These are phyloP conservation scores for Dichomitus squalens DNA, from an alignment of 1,284 basidiomycete genomes.

Conservation along the genomic window DNA sequence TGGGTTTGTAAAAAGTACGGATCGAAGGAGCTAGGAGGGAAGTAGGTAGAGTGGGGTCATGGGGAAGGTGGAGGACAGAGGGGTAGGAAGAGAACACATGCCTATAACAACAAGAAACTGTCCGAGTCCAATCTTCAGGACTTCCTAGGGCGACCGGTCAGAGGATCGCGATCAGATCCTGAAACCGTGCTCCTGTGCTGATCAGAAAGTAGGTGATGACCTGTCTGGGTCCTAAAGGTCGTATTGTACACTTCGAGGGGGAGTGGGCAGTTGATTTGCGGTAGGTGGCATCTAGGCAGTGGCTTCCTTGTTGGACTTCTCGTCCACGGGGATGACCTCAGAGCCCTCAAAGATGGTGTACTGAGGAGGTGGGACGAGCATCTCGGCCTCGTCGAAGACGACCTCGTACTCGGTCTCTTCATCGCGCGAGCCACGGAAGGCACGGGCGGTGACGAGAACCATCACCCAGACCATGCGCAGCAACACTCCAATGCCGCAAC, in stretches of 20 bases:
- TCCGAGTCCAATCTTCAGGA: no score
- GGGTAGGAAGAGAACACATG: no score
- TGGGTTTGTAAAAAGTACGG: no score
- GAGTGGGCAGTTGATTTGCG: no score
- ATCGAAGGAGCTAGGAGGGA: no score
- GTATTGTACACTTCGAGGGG: neutral
- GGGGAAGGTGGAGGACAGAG: no score
- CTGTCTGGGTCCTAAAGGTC: neutral
- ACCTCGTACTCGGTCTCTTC: conserved; percentile 38
- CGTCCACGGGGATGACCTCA: conserved; percentile 22
- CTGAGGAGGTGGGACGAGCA: conserved; percentile 48
- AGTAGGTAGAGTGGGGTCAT: no score
- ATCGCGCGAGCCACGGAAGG: conserved; percentile 44
- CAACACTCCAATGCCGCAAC: conserved; percentile 78
- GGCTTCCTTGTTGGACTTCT: conserved; percentile 22
- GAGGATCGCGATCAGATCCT: neutral
- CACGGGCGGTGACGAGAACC: conserved; percentile 57
- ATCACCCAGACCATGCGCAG: conserved; percentile 78
- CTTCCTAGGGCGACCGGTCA: no score
- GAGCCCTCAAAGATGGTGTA: conserved; percentile 53
- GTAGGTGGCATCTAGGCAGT: neutral
- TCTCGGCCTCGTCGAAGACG: conserved; percentile 36
- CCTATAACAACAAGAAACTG: no score
- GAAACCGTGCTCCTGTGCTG: neutral
- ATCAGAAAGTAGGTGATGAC: neutral